phyloP scores from a whole-genome alignment of 345 rosid species.

The Cardamine chenopodiifolia region DNA sequence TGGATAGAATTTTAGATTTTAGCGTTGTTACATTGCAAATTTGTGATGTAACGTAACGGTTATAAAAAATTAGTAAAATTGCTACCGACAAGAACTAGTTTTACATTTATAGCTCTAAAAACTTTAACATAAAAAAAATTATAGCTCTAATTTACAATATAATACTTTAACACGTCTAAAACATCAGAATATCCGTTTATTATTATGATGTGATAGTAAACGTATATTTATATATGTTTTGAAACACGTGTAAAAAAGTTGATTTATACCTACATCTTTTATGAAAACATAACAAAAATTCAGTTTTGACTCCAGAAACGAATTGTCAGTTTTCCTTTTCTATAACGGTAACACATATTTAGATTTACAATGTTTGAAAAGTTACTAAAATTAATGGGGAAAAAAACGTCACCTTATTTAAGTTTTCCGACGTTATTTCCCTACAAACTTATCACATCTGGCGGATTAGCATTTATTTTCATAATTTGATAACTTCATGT shows the following conservation, averaged over 20 bases:
- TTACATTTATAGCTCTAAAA: too few species aligned
- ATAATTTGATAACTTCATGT: background rate
- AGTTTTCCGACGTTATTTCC: background rate
- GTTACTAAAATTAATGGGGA: background rate
- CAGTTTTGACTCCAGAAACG: background rate
- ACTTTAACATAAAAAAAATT: too few species aligned
- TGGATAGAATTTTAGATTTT: background rate
- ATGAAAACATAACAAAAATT: too few species aligned
- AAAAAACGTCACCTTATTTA: background rate
- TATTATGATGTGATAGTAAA: background rate
- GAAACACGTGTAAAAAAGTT: background rate
- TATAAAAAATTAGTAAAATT: background rate
- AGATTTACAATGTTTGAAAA: background rate
- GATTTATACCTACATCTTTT: background rate
- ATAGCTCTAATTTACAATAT: background rate
- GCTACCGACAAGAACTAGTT: background rate
- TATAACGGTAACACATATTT: background rate
- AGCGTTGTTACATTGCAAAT: background rate
- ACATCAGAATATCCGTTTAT: background rate
- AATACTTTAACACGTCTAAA: background rate
- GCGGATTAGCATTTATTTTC: slow-evolving; percentile 16
- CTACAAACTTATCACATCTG: background rate
- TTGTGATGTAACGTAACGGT: background rate
- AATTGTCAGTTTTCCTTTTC: background rate
- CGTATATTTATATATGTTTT: background rate